Conservation (phyloP, 768 basidiomycete genomes). For the Russula sp. region DNA sequence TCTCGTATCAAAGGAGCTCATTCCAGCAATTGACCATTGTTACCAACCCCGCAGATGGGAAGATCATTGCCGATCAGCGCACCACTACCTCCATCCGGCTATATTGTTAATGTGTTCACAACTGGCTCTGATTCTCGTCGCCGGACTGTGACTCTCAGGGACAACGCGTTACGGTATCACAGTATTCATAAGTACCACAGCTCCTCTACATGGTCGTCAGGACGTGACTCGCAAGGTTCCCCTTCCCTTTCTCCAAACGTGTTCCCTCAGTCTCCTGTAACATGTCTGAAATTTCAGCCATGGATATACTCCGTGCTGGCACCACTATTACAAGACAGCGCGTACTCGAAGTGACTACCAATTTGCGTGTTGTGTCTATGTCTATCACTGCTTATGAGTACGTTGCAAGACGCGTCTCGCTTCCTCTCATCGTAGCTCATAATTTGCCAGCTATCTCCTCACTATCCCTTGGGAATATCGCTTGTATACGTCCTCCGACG, state of each 20-base stretch:
- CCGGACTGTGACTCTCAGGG: neutral
- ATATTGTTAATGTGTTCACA: neutral
- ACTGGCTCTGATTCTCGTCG: neutral
- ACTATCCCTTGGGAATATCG: conserved; percentile 21
- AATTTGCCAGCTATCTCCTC: conserved; percentile 10
- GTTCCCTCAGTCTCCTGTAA: neutral
- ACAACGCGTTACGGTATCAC: neutral
- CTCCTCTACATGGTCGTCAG: neutral
- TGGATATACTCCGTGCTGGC: neutral
- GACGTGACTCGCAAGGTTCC: neutral
- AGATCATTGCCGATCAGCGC: neutral
- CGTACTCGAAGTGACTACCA: neutral
- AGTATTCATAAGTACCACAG: neutral
- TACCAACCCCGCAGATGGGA: neutral
- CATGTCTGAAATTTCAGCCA: neutral
- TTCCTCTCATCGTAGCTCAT: neutral
- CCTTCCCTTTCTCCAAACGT: neutral
- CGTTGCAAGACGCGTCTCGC: neutral
- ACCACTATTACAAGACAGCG: neutral
- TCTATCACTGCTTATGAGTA: conserved; percentile 19
- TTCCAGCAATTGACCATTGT: neutral
- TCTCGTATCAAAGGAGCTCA: neutral
- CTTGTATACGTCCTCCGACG: conserved; percentile 6
- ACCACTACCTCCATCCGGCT: neutral
- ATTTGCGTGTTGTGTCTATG: conserved; percentile 15